A percentile compares a stretch with the other conserved stretches of the same genome.
phyloP scores from a whole-genome alignment of 2,329 filamentous ascomycete genomes.

The Verticillium longisporum region DNA sequence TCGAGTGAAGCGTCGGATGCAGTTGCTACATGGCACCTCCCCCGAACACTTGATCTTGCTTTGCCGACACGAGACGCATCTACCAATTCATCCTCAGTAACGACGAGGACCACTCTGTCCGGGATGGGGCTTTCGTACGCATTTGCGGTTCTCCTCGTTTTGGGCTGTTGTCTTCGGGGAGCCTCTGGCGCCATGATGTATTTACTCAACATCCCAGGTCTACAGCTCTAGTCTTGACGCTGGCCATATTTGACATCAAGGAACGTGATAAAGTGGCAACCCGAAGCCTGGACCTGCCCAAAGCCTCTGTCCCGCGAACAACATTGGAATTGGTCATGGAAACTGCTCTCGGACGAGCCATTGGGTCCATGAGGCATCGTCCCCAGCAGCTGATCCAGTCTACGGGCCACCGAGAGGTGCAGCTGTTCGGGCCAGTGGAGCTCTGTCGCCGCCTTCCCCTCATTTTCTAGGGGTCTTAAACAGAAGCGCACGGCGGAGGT shows the following conservation, averaged over 20 bases:
- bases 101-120: background rate
- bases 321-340: background rate
- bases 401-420: background rate
- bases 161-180: background rate
- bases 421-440: background rate
- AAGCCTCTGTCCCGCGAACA: background rate
- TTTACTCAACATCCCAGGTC: no score
- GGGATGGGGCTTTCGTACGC: background rate
- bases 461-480: background rate
- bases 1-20: slow-evolving; percentile 21
- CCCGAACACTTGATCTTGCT: slow-evolving; percentile 28
- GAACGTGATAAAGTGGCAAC: no score
- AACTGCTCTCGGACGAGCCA: background rate
- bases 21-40: slow-evolving; percentile 22
- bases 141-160: background rate
- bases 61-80: slow-evolving; percentile 17
- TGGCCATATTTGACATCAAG: no score
- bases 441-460: background rate
- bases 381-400: background rate
- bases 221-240: no score
- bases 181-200: background rate
- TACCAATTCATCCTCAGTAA: background rate
- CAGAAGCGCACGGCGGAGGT: background rate
- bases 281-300: no score
- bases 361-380: background rate